These are phyloP conservation scores for Tricholoma flavovirens DNA, from an alignment of 768 basidiomycete species.

Conservation along the genomic window DNA sequence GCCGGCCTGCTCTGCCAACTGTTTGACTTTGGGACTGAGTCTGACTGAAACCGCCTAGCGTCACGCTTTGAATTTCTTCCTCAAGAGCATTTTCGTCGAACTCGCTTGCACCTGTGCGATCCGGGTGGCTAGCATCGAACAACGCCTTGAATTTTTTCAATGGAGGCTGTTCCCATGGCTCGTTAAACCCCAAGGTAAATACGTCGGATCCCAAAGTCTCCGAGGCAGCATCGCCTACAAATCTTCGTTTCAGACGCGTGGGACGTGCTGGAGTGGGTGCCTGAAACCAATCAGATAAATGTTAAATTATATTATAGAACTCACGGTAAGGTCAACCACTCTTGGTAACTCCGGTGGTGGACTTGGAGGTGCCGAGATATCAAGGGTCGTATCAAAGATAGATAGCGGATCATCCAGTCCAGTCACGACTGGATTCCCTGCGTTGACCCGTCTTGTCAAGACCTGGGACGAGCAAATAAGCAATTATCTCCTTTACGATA, in stretches of 20 bases:
- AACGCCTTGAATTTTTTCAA: conserved; percentile 67
- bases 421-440: conserved; percentile 31
- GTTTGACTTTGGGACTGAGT: conserved; percentile 33
- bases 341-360: conserved; percentile 13
- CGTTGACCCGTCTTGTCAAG: conserved; percentile 39
- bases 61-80: conserved; percentile 10
- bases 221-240: conserved; percentile 24
- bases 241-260: conserved; percentile 50
- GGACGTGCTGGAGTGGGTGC: conserved; percentile 36
- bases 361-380: conserved; percentile 13
- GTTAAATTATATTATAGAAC: neutral
- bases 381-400: conserved; percentile 28
- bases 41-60: conserved; percentile 15
- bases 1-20: conserved; percentile 14
- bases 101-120: conserved; percentile 15
- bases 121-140: conserved; percentile 61
- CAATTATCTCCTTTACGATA: neutral
- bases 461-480: conserved; percentile 22
- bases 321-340: conserved; percentile 19
- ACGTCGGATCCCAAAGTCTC: conserved; percentile 17
- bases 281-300: conserved; percentile 18
- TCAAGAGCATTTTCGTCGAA: conserved; percentile 14
- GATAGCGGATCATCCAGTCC: conserved; percentile 42
- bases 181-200: conserved; percentile 17
- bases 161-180: conserved; percentile 43